Base-by-base conservation (phyloP, 306 rosid genomes). In the Cajanus cajan region DNA sequence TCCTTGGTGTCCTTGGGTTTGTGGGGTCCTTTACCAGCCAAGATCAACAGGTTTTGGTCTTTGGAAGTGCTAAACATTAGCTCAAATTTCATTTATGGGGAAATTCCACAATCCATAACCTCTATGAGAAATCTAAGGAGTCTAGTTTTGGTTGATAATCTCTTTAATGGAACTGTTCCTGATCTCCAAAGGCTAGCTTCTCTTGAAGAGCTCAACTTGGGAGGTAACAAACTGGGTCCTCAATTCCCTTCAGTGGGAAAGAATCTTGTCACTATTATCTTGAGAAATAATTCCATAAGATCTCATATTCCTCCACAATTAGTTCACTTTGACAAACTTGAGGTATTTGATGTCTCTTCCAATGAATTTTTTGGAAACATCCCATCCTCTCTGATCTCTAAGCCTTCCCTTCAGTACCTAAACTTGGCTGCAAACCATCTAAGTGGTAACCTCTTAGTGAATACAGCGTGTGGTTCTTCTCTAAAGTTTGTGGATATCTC, bases 21-120 rank as follows among this genome's bases (percentile, higher is more conserved):
- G 78, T 93, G 99, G 99, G 99, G 98, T 66, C 92, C 94, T 19
- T 72, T 96, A 22, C 99, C 99, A 1, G 16, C 81, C 47, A 93
- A 93, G 81, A 78, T 93, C 80, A 88, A 86, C 55, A 39, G 98
- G 79, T 77, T 96, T 7, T 65, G 77, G 79, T 87, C 90, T 2
- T 83, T 96, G 5, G 90, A 96, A 82, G 77, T 79, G 45, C 84
- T 96, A 0, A 91, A 96, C 74, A 45, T 93, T 6, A 93, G 93
- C 88, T 93, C 96, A 8, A 96, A 96, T 80, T 96, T 82, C 87
- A 80, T 96, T 47, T 70, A 76, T 47, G 99, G 97, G 8, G 80
- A 63, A 69, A 87, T 96, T 61, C 97, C 99, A 0, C 1, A 80
- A 5, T 85, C 98, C 13, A 77, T 95, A 8, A 31, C 90, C 7